Evolutionary conservation across 2,329 filamentous ascomycete genomes (phyloP).

Genomic region (Aspergillus sergii): DNA sequence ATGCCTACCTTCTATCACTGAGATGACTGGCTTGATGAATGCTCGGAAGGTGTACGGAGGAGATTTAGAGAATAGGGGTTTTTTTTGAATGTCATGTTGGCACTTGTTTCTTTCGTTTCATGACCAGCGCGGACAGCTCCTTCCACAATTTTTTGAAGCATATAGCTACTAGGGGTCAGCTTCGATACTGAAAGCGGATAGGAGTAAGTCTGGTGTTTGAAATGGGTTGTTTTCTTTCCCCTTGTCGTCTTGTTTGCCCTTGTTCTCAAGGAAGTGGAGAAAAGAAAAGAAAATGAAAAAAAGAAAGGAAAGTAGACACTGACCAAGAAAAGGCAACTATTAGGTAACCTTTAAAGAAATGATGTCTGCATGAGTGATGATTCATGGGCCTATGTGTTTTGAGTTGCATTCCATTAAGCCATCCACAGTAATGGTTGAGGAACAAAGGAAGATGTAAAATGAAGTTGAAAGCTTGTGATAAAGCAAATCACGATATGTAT

Average conservation of each 20-base stretch:
- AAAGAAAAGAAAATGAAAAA: neutral
- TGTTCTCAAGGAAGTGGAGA: neutral
- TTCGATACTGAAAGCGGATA: neutral
- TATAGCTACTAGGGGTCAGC: neutral
- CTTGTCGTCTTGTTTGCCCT: neutral
- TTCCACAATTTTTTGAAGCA: neutral
- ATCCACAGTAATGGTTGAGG: neutral
- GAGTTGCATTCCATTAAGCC: neutral
- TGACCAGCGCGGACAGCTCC: neutral
- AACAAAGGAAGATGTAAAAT: neutral
- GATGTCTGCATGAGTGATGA: neutral
- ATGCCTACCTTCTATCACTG: neutral
- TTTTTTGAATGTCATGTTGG: neutral
- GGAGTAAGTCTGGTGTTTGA: neutral
- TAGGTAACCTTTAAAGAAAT: neutral
- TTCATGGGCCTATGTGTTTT: neutral
- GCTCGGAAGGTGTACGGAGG: neutral
- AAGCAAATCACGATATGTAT: neutral
- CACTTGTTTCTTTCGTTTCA: neutral
- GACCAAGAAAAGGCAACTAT: neutral
- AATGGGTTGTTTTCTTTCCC: neutral
- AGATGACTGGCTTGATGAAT: neutral
- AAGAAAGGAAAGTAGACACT: conserved; percentile 4
- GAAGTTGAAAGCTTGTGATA: neutral
- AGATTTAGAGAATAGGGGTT: neutral